Base-by-base conservation (phyloP, 345 rosid species). In the Carallia brachiata region DNA sequence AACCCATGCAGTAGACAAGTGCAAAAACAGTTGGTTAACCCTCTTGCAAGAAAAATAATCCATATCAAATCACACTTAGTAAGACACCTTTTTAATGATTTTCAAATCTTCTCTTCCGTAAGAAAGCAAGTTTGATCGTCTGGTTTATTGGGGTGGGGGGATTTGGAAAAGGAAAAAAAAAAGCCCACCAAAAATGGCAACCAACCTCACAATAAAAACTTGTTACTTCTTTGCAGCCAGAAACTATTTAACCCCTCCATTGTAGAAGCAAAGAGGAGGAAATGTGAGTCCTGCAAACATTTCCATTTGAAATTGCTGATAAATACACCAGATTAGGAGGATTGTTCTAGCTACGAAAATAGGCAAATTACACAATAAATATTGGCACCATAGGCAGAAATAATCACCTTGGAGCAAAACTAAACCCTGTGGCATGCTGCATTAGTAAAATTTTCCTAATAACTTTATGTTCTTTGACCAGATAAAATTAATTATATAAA, bases 201-300 rank as follows among this genome's bases (percentile, higher is more conserved):
- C 84, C 59, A 54, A 92, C 97, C 99, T 96, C 85, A 89, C 85
- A 87, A 92, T 88, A 68, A 89, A 77, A 73, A 85, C 81, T 74
- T 90, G 90, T 53, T 90, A 98, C 85, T 89, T 95, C 64, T 90
- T 67, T 34, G 84, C 81, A 66, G 98, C 90, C 52, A 96, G 86
- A 79, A 92, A 90, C 84, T 92, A 94, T 77, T 84, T 82, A 59
- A 92, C 92, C 72, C 99, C 97, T 74, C 99, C 97, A 66, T 76
- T 96, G 82, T 92, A 96, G 80, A 96, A 92, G 84, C 89, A 92
- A 57, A 96, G 89, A 67, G 98, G 91, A 63, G 99, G 96, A 77
- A 64, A 85, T 68, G 97, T 97, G 75, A 92, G 90, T 69, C 99
- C 98, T 95, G 90, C 71, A 62, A 80, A 73, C 36, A 73, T 19